Base-by-base conservation (phyloP, 1,284 basidiomycete species). In the Puccinia triticina region DNA sequence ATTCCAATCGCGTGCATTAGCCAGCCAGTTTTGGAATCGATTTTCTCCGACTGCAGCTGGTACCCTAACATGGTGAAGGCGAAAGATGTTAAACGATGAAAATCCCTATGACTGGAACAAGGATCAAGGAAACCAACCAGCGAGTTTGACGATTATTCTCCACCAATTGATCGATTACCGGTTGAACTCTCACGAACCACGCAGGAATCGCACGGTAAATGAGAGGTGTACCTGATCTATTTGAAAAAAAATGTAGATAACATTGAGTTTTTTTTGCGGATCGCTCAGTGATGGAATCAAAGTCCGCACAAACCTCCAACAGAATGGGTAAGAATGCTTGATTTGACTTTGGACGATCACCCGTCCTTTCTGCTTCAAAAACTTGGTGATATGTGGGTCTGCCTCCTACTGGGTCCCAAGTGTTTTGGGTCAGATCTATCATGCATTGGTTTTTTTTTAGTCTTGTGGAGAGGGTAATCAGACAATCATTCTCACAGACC, bases 1-100 rank as follows among this genome's bases (percentile, higher is more conserved):
- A 87, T 98, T 99, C 97, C 97, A 99, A 87, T 99, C 97, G 48
- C 96, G 91, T 16, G 97, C 97, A 87, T 97, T 98, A 74, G 93
- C 92, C 83, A 99, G 90, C 97, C 97, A 99, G 87, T 94, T 96
- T 37, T 95, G 95, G 86, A 99, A 99, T 75, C 96, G 91, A 84
- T 93, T 92, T 83, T 98, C 96, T 14, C 95, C 94, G 73, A 99
- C 92, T 84, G 89, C 90, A 85, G 93, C 92, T 4, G 97, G 97
- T 16, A 99, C 96, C 93, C 93, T 94, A 75, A 18, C 8, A 5
- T 23, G 37, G 29, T 21, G 23, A 53, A 37, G 18, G 14, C 23
- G 48, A n/a, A 23, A 23, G 61, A 40, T 21, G 21, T 57, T 23
- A 59, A 67, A n/a, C 18, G 32, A 67, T 57, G 32, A 37, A 16